phyloP scores from a whole-genome alignment of 768 basidiomycete species.

The Panaeolus cyanescens region DNA sequence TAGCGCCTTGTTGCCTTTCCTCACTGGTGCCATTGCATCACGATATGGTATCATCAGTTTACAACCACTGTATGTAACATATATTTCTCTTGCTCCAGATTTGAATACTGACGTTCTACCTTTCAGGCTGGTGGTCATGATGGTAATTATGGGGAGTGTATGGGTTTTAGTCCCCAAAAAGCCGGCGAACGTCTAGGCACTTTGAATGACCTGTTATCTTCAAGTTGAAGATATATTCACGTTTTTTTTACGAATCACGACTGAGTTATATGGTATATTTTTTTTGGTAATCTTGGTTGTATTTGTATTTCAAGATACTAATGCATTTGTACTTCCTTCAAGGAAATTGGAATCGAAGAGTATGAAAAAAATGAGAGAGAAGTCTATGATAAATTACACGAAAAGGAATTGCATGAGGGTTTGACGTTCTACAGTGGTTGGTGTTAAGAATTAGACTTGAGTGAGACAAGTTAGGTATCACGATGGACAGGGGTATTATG shows the following conservation, averaged over 20 bases:
- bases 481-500: neutral
- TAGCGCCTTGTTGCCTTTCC: constrained; percentile 67
- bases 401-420: neutral
- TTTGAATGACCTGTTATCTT: no score
- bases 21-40: constrained; percentile 64
- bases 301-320: neutral
- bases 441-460: neutral
- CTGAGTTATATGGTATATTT: no score
- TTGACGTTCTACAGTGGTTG: neutral
- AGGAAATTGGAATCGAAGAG: neutral
- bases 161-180: neutral
- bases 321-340: neutral
- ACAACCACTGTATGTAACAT: constrained; percentile 55
- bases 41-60: constrained; percentile 58
- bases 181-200: neutral
- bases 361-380: neutral
- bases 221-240: no score
- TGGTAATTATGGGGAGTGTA: neutral
- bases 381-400: neutral
- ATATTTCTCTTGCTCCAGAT: neutral
- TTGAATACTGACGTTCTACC: neutral
- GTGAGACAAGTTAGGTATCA: neutral
- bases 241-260: no score
- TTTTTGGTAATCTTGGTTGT: no score
- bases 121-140: neutral